Conservation (phyloP, 345 rosid genomes). For the Turnera subulata region DNA sequence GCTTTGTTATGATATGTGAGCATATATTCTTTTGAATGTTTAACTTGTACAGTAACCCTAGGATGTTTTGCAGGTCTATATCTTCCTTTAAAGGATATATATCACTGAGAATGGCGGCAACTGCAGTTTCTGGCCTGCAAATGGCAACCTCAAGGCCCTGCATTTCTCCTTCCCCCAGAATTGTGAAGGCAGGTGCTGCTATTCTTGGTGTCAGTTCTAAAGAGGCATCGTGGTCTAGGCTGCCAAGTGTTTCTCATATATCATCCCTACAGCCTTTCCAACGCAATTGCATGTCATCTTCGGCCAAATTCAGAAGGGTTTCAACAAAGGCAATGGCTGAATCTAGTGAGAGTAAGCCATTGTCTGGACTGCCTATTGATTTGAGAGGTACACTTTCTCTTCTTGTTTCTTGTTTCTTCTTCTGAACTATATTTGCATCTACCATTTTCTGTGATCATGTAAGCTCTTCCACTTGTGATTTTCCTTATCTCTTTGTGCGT, state of each 20-base stretch:
- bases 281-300: slow-evolving; percentile 28
- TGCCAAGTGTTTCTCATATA: slow-evolving; percentile 42
- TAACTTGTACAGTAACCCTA: neutral
- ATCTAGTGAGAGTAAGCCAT: slow-evolving; percentile 44
- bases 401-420: slow-evolving; percentile 5
- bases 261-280: slow-evolving; percentile 40
- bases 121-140: slow-evolving; percentile 55
- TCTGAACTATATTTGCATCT: no score
- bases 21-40: no score
- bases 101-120: slow-evolving; percentile 51
- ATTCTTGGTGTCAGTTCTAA: slow-evolving; percentile 34
- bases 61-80: slow-evolving; percentile 17
- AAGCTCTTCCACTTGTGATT: neutral
- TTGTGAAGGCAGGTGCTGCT: slow-evolving; percentile 40
- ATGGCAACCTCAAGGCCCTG: slow-evolving; percentile 49
- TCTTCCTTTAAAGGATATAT: slow-evolving; percentile 17
- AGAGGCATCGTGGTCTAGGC: slow-evolving; percentile 46
- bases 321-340: slow-evolving; percentile 60
- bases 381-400: slow-evolving; percentile 53
- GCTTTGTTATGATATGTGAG: no score
- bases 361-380: slow-evolving; percentile 73
- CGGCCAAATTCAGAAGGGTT: slow-evolving; percentile 32
- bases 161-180: slow-evolving; percentile 41
- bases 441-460: no score
- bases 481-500: neutral